Base-by-base conservation (phyloP, 345 rosid genomes). In the Kernera saxatilis region DNA sequence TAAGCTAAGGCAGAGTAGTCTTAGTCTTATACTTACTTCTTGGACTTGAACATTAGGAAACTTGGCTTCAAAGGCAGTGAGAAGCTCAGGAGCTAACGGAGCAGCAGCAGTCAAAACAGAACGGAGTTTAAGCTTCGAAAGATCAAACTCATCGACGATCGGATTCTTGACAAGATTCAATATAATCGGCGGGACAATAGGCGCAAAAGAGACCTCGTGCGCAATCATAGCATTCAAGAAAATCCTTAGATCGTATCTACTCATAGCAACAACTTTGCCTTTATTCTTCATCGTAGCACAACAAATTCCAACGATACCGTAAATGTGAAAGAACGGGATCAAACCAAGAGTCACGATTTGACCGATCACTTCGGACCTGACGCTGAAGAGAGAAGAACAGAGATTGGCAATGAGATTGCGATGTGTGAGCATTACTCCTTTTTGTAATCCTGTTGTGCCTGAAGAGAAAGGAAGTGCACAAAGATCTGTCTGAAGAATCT, bases 401-500 rank as follows among this genome's bases (percentile, higher is more conserved):
- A 94, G 81, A 62, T 91, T 91, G 1, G 99, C 91, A 29, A 94
- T 91, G 15, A 94, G 72, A 54, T 91, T 94, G 43, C 89, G 78
- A 72, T 94, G 99, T 5, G 89, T 85, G 22, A 91, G 76, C 95
- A 89, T 94, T 2, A 89, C 98, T 23, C 99, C 97, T 66, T 94
- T 94, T 35, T 96, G 93, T 56, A 84, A 37, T 12, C 99, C 98
- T 6, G 99, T 94, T 27, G 99, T 91, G 68, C 99, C 99, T 39
- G 98, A 94, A 6, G 99, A 94, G 83, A 94, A 91, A 27, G 99
- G 98, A 39, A 94, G 98, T 23, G 99, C 98, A 51, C 98, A 94
- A 1, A 91, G 82, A 60, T 91, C 97, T 13, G 77, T 71, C 61
- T 84, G 96, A 56, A 79, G 72, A 46, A 89, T 74, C 32, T 80